Evolutionary conservation across 1,284 basidiomycete genomes (phyloP), one percentile per base, ranked within the genome.

Genomic region (Hemileia vastatrix): DNA sequence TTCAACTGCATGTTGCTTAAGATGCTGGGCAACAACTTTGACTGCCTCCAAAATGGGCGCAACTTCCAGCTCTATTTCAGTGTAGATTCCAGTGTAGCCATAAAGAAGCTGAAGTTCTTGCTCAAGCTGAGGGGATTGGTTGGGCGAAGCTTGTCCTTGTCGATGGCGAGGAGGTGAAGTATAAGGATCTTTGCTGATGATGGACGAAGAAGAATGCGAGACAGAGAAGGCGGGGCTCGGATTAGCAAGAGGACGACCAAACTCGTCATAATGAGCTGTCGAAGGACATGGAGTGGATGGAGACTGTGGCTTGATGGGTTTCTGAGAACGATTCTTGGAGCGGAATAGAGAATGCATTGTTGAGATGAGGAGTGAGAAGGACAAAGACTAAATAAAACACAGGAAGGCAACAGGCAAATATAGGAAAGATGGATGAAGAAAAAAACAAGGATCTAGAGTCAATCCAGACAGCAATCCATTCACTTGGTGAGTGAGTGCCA

Each of bases 101-200:
- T 63, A 63, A 18, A 63, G 36, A 18, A 63, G 54, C 36, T 63
- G 60, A 24, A 54, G 44, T 50, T 62, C 59, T 18, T 44, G 5
- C 19, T 47, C 33, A 27, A 36, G 24, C 15, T 13, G 5, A n/a
- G 36, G 24, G 32, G 18, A 32, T 27, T 36, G 24, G 31, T 32
- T 32, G 52, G 23, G 18, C 6, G 3, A n/a, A n/a, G n/a, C n/a
- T n/a, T n/a, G n/a, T n/a, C n/a, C n/a, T n/a, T n/a, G n/a, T n/a
- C n/a, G n/a, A n/a, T n/a, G n/a, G n/a, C n/a, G n/a, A n/a, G n/a
- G n/a, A n/a, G n/a, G n/a, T n/a, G n/a, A n/a, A n/a, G n/a, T n/a
- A n/a, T n/a, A n/a, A n/a, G n/a, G n/a, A n/a, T n/a, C n/a, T n/a
- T n/a, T n/a, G 52, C 31, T 4, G 52, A 21, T 11, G n/a, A 54